phyloP scores from a whole-genome alignment of 768 basidiomycete genomes.

The Tricholoma hemisulphureum region DNA sequence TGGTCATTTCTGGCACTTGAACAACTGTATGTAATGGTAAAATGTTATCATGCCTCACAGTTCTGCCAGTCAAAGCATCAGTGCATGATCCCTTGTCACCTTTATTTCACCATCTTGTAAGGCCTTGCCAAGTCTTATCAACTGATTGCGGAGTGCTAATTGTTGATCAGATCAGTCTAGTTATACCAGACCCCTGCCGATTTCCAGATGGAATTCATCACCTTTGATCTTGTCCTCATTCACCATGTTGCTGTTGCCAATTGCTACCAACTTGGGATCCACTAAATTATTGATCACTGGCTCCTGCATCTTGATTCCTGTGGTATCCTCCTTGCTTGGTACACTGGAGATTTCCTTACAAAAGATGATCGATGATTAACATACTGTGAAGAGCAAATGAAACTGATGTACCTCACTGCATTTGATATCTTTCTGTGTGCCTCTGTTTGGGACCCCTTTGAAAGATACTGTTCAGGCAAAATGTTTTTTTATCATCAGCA shows the following conservation, averaged over 20 bases:
- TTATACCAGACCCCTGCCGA: no score
- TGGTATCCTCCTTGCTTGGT: not conserved
- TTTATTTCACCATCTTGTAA: no score
- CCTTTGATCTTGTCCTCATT: not conserved
- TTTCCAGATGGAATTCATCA: no score
- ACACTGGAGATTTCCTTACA: no score
- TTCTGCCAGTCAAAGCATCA: no score
- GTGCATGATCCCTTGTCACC: no score
- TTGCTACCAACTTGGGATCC: not conserved
- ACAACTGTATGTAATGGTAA: no score
- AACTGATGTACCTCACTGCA: not conserved
- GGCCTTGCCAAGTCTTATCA: no score
- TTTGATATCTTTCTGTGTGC: not conserved
- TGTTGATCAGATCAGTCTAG: no score
- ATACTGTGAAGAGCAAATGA: not conserved
- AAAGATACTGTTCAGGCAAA: not conserved
- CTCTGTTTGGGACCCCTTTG: not conserved
- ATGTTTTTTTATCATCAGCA: not conserved
- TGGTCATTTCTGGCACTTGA: no score
- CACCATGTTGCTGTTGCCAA: not conserved
- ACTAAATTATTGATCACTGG: not conserved
- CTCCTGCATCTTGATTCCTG: not conserved
- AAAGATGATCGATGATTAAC: not conserved
- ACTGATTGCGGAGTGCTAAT: no score
- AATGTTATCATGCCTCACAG: no score